Evolutionary conservation across 345 rosid genomes (phyloP).

Genomic region (Aurinia saxatilis): DNA sequence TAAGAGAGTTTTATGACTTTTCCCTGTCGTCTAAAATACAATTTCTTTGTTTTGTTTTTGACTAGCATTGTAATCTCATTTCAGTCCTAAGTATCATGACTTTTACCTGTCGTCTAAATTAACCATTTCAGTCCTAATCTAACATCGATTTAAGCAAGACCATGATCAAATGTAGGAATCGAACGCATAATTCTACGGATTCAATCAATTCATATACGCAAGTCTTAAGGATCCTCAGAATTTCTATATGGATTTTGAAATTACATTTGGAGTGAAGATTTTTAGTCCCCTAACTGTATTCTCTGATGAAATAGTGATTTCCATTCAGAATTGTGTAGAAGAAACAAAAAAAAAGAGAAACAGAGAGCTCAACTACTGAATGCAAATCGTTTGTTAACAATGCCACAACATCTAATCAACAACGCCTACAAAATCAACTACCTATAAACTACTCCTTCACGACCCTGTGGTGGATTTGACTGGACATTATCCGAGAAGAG

Average conservation of each 20-base stretch:
- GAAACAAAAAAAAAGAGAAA: background rate
- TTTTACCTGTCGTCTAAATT: background rate
- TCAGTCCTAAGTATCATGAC: background rate
- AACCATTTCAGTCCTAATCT: background rate
- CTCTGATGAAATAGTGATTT: background rate
- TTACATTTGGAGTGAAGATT: too few relatives aligned
- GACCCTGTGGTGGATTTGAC: background rate
- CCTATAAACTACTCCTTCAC: background rate
- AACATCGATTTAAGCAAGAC: background rate
- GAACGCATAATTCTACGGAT: background rate
- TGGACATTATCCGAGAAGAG: too few relatives aligned
- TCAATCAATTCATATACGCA: too few relatives aligned
- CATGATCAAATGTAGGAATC: background rate
- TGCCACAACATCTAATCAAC: conserved; percentile 3
- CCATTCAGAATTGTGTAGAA: background rate
- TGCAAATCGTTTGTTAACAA: conserved; percentile 3
- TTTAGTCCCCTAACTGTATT: background rate
- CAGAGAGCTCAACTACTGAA: background rate
- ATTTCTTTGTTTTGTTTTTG: too few relatives aligned
- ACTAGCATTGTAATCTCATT: too few relatives aligned
- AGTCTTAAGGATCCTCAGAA: background rate
- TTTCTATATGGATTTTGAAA: too few relatives aligned
- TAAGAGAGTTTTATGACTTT: background rate
- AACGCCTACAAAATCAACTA: conserved; percentile 2
- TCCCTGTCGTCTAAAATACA: background rate